Base-by-base conservation (phyloP, 2,329 filamentous ascomycete genomes). In the Pseudodiploospora longispora region DNA sequence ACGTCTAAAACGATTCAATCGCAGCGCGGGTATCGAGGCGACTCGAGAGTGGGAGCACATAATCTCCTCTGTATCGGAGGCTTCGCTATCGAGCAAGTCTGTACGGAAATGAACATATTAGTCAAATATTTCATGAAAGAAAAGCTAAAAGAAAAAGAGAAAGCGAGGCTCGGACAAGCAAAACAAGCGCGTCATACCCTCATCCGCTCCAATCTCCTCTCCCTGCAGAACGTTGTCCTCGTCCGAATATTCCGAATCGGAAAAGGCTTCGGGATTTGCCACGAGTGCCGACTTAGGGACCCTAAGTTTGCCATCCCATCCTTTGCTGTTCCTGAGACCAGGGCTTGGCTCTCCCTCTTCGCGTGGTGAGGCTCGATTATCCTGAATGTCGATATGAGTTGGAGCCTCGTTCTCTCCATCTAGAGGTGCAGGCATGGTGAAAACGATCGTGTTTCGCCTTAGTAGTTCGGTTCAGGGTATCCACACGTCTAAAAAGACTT, bases 31-130 rank as follows among this genome's bases (percentile, higher is more conserved):
- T 53, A 97, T 85, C 30, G 87, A 90, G 27, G 76, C 69, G 58
- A 98, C 77, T 52, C 90, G 86, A 44, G 85, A 85, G 63, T 97
- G 91, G n/a, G 89, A 83, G 48, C 90, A 82, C 59, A 93, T 86
- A 57, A 98, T 91, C 58, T 95, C 87, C 67, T 90, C 71, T 2
- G 72, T 76, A 32, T 81, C 73, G 33, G 68, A 63, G 49, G 77
- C 74, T 61, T 83, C 79, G 53, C 72, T 73, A 48, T 82, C 75
- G 34, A 82, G 70, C 1, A 82, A 65, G 56, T 82, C 78, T 82
- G 55, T 30, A 36, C 10, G 9, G 12, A 12, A 30, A 36, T 4
- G 2, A 6, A 27, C 6, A 35, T n/a, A 40, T 46, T 10, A 46
- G 44, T 9, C n/a, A 12, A 2, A 5, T 10, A 19, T 19, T 19